These are phyloP conservation scores for Pseudopithomyces maydicus DNA, from an alignment of 2,329 filamentous ascomycete species.

Conservation along the genomic window DNA sequence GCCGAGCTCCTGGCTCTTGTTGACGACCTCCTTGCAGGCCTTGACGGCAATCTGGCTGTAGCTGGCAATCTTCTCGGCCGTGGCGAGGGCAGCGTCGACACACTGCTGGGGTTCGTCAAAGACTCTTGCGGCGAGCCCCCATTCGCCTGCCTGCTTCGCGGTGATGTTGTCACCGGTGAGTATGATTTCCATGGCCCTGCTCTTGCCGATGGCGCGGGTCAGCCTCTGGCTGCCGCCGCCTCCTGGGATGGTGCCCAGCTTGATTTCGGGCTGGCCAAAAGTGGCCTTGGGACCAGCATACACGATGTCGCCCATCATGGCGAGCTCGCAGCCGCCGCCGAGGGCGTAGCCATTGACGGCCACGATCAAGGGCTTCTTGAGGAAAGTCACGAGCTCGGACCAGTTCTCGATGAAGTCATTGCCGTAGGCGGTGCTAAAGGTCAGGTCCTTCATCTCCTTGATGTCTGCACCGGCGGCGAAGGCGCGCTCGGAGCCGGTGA, in stretches of 20 bases:
- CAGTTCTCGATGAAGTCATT: constrained; percentile 93
- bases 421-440: constrained; percentile 85
- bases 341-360: constrained; percentile 95
- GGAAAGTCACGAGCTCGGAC: constrained; percentile 79
- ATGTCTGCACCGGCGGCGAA: constrained; percentile 88
- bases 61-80: constrained; percentile 86
- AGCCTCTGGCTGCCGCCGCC: constrained; percentile 90
- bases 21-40: constrained; percentile 96
- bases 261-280: constrained; percentile 97
- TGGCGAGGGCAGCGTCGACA: constrained; percentile 78
- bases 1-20: constrained; percentile 93
- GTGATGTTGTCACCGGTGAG: constrained; percentile 69
- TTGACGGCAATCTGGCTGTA: constrained; percentile 87
- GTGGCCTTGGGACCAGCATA: constrained; percentile 87
- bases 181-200: constrained; percentile 53
- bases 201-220: constrained; percentile 66
- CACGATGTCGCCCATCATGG: constrained; percentile 95
- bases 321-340: constrained; percentile 93
- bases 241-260: constrained; percentile 89
- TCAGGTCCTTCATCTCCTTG: constrained; percentile 96
- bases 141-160: constrained; percentile 82
- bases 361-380: constrained; percentile 94
- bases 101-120: constrained; percentile 82
- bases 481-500: constrained; percentile 87
- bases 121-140: constrained; percentile 85